Conservation (phyloP, 108 stramenopile species). For the Thalassiosira profunda region DNA sequence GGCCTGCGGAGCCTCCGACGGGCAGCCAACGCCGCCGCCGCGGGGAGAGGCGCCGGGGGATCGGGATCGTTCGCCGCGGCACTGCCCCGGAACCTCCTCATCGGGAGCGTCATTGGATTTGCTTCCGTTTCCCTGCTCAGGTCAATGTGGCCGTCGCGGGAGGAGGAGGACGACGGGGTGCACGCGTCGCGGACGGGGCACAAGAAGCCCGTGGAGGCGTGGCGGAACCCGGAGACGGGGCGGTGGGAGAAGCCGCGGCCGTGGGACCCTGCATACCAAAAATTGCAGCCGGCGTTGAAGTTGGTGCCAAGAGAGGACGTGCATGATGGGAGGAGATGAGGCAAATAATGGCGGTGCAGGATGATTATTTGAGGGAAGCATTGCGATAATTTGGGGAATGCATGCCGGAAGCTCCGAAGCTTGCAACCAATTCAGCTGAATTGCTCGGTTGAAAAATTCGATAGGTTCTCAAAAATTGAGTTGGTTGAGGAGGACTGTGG, state of each 20-base stretch:
- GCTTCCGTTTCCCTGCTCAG: constrained; percentile 3
- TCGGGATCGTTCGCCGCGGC: constrained; percentile 40
- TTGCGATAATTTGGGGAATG: too few species aligned
- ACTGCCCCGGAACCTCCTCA: constrained; percentile 46
- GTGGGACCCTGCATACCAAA: constrained; percentile 80
- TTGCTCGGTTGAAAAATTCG: too few species aligned
- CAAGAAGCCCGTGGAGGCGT: constrained; percentile 77
- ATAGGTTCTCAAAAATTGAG: too few species aligned
- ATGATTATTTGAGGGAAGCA: too few species aligned
- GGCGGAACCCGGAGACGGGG: constrained; percentile 75
- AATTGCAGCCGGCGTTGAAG: constrained; percentile 63
- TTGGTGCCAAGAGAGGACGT: constrained; percentile 77
- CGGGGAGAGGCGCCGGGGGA: not conserved
- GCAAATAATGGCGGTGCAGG: not conserved
- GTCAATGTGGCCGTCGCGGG: constrained; percentile 4
- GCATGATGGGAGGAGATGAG: constrained; percentile 18
- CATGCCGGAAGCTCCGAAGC: too few species aligned
- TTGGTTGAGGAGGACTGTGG: too few species aligned
- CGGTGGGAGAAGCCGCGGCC: constrained; percentile 84
- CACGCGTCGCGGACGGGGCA: constrained; percentile 27
- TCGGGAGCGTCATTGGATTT: constrained; percentile 45
- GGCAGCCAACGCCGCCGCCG: constrained; percentile 7
- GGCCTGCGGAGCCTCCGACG: constrained; percentile 14
- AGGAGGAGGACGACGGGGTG: constrained; percentile 17
- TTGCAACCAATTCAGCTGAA: too few species aligned